Conservation (phyloP, 2,329 filamentous ascomycete genomes). For the Zymoseptoria passerinii region DNA sequence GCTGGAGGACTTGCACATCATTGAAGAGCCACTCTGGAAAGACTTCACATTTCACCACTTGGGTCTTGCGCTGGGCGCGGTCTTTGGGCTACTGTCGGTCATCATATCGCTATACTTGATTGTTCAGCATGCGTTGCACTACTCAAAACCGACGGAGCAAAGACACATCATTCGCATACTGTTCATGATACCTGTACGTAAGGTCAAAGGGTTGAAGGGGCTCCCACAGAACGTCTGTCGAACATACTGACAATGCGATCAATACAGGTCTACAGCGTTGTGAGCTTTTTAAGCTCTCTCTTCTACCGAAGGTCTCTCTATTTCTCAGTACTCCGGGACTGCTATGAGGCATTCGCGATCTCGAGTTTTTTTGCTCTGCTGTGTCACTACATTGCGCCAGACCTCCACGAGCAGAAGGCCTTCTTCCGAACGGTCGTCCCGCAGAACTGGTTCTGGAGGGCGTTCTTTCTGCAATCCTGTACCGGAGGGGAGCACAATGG, state of each 20-base stretch:
- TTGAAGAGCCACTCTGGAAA: constrained; percentile 45
- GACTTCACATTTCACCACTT: constrained; percentile 50
- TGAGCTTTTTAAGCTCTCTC: constrained; percentile 63
- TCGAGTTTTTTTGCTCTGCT: constrained; percentile 77
- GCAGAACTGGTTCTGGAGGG: constrained; percentile 66
- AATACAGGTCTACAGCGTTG: constrained; percentile 56
- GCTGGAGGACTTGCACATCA: constrained; percentile 34
- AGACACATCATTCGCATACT: constrained; percentile 76
- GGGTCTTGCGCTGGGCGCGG: constrained; percentile 45
- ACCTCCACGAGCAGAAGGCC: constrained; percentile 70
- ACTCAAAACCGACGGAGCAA: constrained; percentile 52
- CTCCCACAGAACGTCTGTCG: neutral
- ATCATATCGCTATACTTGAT: constrained; percentile 47
- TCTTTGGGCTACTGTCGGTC: constrained; percentile 46
- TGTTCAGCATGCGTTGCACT: constrained; percentile 51
- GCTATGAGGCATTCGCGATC: constrained; percentile 84
- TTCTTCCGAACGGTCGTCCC: constrained; percentile 65
- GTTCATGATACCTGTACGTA: constrained; percentile 62
- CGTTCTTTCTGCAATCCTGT: constrained; percentile 62
- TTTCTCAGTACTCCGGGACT: constrained; percentile 71
- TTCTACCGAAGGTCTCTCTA: constrained; percentile 74
- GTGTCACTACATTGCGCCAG: constrained; percentile 70
- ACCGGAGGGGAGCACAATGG: constrained; percentile 59
- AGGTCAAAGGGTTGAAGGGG: neutral
- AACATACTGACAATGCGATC: neutral